Conservation (phyloP, 352 stramenopile species). For the Blastocystis sp. region DNA sequence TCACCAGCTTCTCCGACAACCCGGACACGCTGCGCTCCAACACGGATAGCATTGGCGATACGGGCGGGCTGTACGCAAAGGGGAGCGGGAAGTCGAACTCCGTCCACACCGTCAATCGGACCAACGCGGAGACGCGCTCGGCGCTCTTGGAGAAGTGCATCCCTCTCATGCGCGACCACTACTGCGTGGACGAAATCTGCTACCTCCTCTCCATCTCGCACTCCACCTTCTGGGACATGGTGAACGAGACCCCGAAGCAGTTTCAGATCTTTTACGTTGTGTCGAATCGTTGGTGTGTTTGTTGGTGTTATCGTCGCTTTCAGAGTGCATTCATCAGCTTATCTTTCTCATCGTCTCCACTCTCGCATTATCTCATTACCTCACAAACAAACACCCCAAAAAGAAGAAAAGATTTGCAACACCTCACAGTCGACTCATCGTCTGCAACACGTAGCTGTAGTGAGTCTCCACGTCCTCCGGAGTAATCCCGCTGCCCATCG, state of each 20-base stretch:
- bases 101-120: too few relatives aligned
- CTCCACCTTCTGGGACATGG: constrained; percentile 39
- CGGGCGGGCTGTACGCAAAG: too few relatives aligned
- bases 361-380: too few relatives aligned
- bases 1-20: neutral
- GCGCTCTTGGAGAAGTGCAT: constrained; percentile 33
- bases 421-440: neutral
- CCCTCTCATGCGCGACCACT: constrained; percentile 61
- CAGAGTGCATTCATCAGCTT: neutral
- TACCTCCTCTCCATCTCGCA: constrained; percentile 36
- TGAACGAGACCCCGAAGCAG: neutral
- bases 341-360: too few relatives aligned
- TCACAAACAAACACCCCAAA: neutral
- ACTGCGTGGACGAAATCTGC: constrained; percentile 67
- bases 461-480: constrained; percentile 1
- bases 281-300: constrained; percentile 47
- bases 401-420: too few relatives aligned
- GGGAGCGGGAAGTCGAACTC: too few relatives aligned
- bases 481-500: neutral
- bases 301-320: neutral
- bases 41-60: neutral
- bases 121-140: too few relatives aligned
- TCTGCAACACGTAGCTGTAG: neutral
- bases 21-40: neutral
- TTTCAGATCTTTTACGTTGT: constrained; percentile 54